Percentiles rank a stretch among this genome's conserved stretches.
Conservation (phyloP, 129 eudicot species). For the Saposhnikovia divaricata region DNA sequence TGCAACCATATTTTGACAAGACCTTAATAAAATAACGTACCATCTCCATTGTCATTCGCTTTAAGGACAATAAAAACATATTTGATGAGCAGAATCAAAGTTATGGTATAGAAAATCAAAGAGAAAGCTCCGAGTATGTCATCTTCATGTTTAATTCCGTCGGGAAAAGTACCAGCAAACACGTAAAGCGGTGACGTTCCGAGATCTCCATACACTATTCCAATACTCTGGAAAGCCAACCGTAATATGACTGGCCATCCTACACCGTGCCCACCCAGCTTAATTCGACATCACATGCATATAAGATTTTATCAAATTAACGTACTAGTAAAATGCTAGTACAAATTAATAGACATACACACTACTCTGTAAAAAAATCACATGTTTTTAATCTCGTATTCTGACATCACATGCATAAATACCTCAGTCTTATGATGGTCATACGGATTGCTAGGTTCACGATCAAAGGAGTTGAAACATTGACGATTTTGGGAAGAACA, state of each 20-base stretch:
- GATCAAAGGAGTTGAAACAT: constrained; percentile 47
- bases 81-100: constrained; percentile 66
- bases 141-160: constrained; percentile 57
- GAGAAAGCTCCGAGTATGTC: constrained; percentile 69
- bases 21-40: constrained; percentile 16
- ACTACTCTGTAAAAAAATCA: too few species aligned
- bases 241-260: constrained; percentile 47
- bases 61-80: constrained; percentile 59
- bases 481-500: constrained; percentile 11
- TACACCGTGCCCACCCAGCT: constrained; percentile 8
- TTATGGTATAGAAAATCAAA: constrained; percentile 62
- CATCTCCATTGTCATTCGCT: constrained; percentile 85
- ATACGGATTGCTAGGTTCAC: constrained; percentile 43
- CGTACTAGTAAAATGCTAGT: too few species aligned
- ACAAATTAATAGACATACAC: too few species aligned
- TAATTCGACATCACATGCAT: background rate
- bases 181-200: constrained; percentile 91
- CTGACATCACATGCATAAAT: background rate
- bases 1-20: too few species aligned
- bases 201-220: constrained; percentile 77
- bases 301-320: too few species aligned
- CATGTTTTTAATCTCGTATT: background rate
- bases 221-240: constrained; percentile 78
- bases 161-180: constrained; percentile 40
- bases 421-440: constrained; percentile 24